Evolutionary conservation across 2,329 filamentous ascomycete genomes (phyloP), one percentile per base, ranked within the genome.

Genomic region (Colletotrichum australisinense): DNA sequence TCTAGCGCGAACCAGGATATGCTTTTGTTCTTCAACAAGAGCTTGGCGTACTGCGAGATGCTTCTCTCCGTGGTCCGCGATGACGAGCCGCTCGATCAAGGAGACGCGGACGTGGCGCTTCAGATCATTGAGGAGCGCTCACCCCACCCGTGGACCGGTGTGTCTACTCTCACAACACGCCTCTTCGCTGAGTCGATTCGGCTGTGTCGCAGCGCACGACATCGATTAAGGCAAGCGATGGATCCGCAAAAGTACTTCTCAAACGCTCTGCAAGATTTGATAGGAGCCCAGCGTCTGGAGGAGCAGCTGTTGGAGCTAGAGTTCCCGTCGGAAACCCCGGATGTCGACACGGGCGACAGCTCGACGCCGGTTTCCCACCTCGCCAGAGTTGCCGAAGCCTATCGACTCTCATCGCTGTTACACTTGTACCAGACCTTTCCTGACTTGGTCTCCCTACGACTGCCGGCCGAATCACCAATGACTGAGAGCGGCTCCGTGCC

Each of bases 361-460:
- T 69, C 64, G 42, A 79, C 77, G 8, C 80, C 79, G 0, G 75
- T 75, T 0, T 69, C 76, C 0, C 81, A 85, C 64, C 79, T 85
- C 1, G 77, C 79, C 16, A 74, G 78, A 1, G 81, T 82, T 0
- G 82, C 82, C 2, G 83, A 85, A 57, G 83, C 82, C 0, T 84
- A 84, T 52, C 79, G 81, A 1, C 76, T 85, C 0, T 79, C 80
- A 0, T 80, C 83, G 0, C 70, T 85, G 19, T 75, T 84, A 3
- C 83, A 84, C 46, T 80, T 85, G 1, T 84, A 85, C 74, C 80
- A 83, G 59, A 84, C 83, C 0, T 83, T 83, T 4, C 81, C 81
- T 0, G 81, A 83, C 6, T 67, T 83, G 1, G 79, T 81, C 0
- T 70, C 79, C 0, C 57, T 80, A 3, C 77, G 81, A 1, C 69